Evolutionary conservation across 352 stramenopile species (phyloP).

Genomic region (Phytophthora foliorum): DNA sequence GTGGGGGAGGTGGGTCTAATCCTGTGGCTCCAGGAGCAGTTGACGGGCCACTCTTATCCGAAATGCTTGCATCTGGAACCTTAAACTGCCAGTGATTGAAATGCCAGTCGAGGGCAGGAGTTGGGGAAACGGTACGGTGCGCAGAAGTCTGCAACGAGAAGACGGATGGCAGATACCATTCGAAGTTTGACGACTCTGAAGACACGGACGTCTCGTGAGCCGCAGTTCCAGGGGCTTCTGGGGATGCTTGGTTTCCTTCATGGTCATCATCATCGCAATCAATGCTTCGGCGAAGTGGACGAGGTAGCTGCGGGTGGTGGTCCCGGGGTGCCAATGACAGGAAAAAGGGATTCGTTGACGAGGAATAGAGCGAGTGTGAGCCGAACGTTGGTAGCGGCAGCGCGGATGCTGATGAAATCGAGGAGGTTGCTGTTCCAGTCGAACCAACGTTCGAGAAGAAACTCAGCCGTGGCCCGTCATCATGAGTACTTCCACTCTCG

Average conservation of each 20-base stretch:
- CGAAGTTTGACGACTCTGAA: slow-evolving; percentile 61
- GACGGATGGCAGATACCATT: slow-evolving; percentile 81
- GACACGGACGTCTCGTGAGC: slow-evolving; percentile 24
- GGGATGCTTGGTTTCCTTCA: slow-evolving; percentile 27
- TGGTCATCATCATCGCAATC: slow-evolving; percentile 31
- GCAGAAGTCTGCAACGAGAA: slow-evolving; percentile 78
- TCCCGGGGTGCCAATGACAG: slow-evolving; percentile 54
- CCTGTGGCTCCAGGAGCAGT: slow-evolving; percentile 17
- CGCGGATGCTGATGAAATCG: slow-evolving; percentile 37
- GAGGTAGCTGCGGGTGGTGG: slow-evolving; percentile 15
- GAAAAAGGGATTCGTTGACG: slow-evolving; percentile 58
- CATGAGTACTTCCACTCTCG: slow-evolving; percentile 30
- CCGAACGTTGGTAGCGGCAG: slow-evolving; percentile 51
- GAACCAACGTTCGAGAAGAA: slow-evolving; percentile 54
- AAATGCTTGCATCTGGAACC: slow-evolving; percentile 26
- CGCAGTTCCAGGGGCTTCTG: slow-evolving; percentile 9
- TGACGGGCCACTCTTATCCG: slow-evolving; percentile 20
- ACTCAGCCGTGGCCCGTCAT: slow-evolving; percentile 38
- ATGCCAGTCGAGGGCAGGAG: slow-evolving; percentile 82
- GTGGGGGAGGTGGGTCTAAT: slow-evolving; percentile 31
- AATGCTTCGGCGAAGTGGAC: slow-evolving; percentile 20
- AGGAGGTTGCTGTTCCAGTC: slow-evolving; percentile 21
- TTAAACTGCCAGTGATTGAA: slow-evolving; percentile 74
- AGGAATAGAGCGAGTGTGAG: slow-evolving; percentile 58
- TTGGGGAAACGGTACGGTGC: slow-evolving; percentile 54